These are phyloP conservation scores for Monosporascus sp. DNA, from an alignment of 2,329 filamentous ascomycete genomes.

Conservation along the genomic window DNA sequence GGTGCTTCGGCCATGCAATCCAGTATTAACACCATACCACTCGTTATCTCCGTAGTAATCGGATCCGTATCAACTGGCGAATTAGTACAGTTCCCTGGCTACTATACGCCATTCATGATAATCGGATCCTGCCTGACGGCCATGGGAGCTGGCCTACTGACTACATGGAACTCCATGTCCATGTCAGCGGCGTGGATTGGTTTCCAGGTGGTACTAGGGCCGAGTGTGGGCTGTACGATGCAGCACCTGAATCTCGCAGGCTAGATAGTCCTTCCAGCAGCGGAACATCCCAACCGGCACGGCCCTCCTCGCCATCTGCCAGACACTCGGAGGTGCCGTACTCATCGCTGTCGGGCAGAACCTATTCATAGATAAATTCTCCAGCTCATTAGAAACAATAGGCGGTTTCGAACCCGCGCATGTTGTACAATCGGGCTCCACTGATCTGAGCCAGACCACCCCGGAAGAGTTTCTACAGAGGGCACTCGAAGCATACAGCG, in stretches of 20 bases:
- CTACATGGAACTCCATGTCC: constrained; percentile 20
- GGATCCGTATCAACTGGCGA: constrained; percentile 35
- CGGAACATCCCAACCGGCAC: neutral
- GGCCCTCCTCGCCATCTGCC: neutral
- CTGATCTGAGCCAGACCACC: neutral
- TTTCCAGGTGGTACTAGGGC: neutral
- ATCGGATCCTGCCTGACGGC: constrained; percentile 31
- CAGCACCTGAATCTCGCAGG: neutral
- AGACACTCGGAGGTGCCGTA: neutral
- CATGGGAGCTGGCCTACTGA: constrained; percentile 37
- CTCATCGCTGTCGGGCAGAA: neutral
- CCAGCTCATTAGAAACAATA: neutral
- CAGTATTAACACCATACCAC: constrained; percentile 38
- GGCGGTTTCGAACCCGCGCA: neutral
- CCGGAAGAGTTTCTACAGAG: neutral
- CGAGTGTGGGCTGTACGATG: neutral
- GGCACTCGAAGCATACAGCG: neutral
- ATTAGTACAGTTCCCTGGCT: constrained; percentile 33
- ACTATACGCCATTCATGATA: constrained; percentile 41
- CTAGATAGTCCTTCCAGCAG: neutral
- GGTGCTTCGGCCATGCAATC: constrained; percentile 34
- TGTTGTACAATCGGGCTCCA: neutral
- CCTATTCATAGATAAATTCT: neutral
- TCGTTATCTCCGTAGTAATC: constrained; percentile 36
- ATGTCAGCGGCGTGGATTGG: neutral